A percentile compares a stretch with the other conserved stretches of the same genome.
Conservation (phyloP, 2,329 filamentous ascomycete species). For the Pseudogymnoascus sp. region DNA sequence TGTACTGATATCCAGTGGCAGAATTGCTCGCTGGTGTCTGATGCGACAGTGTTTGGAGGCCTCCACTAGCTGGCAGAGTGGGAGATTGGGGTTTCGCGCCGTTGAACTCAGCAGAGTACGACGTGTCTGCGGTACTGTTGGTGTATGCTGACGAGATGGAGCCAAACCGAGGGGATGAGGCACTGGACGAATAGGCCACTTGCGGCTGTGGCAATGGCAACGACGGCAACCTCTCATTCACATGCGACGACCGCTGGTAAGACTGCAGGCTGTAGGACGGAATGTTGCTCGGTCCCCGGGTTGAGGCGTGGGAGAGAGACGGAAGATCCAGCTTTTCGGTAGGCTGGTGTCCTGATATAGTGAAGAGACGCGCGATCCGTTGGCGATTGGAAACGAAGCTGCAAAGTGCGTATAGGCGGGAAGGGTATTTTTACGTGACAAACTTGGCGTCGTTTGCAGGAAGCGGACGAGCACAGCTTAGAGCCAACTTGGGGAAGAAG, state of each 20-base stretch:
- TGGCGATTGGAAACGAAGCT: neutral
- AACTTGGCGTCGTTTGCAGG: neutral
- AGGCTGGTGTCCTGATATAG: neutral
- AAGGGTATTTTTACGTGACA: neutral
- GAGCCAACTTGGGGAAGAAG: neutral
- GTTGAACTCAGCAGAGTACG: conserved; percentile 32
- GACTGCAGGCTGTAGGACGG: conserved; percentile 62
- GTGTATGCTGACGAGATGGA: conserved; percentile 60
- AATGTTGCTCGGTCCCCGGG: conserved; percentile 66
- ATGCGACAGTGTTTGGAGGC: conserved; percentile 34
- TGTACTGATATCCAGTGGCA: conserved; percentile 34
- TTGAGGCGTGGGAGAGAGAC: conserved; percentile 74
- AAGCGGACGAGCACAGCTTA: neutral
- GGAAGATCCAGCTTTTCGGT: conserved; percentile 93
- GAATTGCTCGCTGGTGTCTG: conserved; percentile 24
- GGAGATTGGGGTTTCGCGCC: conserved; percentile 73
- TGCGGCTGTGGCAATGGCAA: conserved; percentile 60
- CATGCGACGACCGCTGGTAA: conserved; percentile 55
- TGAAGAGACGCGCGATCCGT: neutral
- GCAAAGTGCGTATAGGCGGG: neutral
- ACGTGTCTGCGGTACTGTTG: conserved; percentile 34
- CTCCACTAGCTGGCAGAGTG: conserved; percentile 45
- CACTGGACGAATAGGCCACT: conserved; percentile 56
- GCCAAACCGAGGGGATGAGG: conserved; percentile 66
- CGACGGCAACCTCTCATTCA: conserved; percentile 64